These are phyloP conservation scores for Tetracentron sinense DNA, from an alignment of 164 flowering plant genomes.

Conservation along the genomic window DNA sequence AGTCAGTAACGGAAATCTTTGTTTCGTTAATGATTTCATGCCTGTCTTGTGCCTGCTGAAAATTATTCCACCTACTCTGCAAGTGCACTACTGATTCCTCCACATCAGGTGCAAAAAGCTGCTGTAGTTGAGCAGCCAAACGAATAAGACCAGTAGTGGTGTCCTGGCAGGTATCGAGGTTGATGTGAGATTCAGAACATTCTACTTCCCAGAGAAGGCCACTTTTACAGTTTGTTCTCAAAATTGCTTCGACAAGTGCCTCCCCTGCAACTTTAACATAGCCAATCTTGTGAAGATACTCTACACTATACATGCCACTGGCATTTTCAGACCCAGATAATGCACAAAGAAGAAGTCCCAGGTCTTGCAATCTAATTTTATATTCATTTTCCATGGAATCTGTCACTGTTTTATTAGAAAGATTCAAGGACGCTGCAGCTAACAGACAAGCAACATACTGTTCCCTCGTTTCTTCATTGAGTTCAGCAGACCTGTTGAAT, in stretches of 20 bases:
- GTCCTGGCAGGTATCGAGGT: conserved; percentile 77
- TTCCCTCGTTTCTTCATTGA: conserved; percentile 29
- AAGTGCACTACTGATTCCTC: conserved; percentile 81
- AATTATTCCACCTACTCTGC: conserved; percentile 79
- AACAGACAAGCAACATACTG: conserved; percentile 60
- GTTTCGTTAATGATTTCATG: conserved; percentile 21
- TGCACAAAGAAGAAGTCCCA: conserved; percentile 74
- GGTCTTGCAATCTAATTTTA: conserved; percentile 66
- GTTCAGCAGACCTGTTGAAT: conserved; percentile 12
- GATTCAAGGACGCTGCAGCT: conserved; percentile 67
- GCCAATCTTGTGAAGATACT: conserved; percentile 56
- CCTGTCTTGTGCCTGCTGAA: conserved; percentile 42
- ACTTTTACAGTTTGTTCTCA: conserved; percentile 53
- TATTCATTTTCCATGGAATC: conserved; percentile 39
- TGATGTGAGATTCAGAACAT: conserved; percentile 61
- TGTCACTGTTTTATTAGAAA: conserved; percentile 38
- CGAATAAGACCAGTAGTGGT: conserved; percentile 62
- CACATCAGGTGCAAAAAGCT: conserved; percentile 83
- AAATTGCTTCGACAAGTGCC: conserved; percentile 63
- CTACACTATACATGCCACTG: conserved; percentile 41
- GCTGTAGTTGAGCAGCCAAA: conserved; percentile 77
- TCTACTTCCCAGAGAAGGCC: conserved; percentile 77
- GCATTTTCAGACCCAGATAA: conserved; percentile 27
- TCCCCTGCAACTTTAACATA: conserved; percentile 89
- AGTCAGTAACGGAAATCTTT: conserved; percentile 12